Conservation (phyloP, 768 basidiomycete species). For the Tulasnella sp. region DNA sequence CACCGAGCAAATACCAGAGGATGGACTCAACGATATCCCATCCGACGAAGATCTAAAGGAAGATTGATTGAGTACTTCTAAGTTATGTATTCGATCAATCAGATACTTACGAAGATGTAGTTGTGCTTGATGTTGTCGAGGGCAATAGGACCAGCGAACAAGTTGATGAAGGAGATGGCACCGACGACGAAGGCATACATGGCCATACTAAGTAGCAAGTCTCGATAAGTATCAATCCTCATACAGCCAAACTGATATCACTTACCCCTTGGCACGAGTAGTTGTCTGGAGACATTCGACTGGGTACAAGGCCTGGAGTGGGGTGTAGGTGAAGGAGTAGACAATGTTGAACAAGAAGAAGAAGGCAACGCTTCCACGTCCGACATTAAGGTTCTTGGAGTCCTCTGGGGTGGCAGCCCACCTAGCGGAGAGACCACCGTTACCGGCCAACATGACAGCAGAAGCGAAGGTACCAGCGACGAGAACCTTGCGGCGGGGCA, state of each 20-base stretch:
- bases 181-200: slow-evolving; percentile 29
- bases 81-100: too few relatives aligned
- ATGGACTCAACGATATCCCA: slow-evolving; percentile 21
- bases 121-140: slow-evolving; percentile 30
- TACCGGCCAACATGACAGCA: slow-evolving; percentile 19
- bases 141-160: slow-evolving; percentile 37
- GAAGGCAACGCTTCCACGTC: slow-evolving; percentile 24
- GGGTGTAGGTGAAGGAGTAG: slow-evolving; percentile 43
- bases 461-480: slow-evolving; percentile 25
- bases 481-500: slow-evolving; percentile 24
- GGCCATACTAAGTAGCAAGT: slow-evolving; percentile 33
- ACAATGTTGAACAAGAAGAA: slow-evolving; percentile 41
- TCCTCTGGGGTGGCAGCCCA: slow-evolving; percentile 12
- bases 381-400: slow-evolving; percentile 18
- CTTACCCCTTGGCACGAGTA: slow-evolving; percentile 48
- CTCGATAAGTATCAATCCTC: slow-evolving; percentile 23
- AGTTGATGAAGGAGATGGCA: slow-evolving; percentile 31
- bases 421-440: slow-evolving; percentile 19
- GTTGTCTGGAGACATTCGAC: slow-evolving; percentile 45
- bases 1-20: slow-evolving; percentile 21
- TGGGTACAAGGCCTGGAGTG: slow-evolving; percentile 44
- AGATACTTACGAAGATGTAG: slow-evolving; percentile 23
- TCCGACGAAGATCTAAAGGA: slow-evolving; percentile 23
- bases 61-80: not conserved
- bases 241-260: slow-evolving; percentile 22